Evolutionary conservation across 345 rosid genomes (phyloP), one percentile per base, ranked within the genome.

Genomic region (Gynandropsis gynandra): DNA sequence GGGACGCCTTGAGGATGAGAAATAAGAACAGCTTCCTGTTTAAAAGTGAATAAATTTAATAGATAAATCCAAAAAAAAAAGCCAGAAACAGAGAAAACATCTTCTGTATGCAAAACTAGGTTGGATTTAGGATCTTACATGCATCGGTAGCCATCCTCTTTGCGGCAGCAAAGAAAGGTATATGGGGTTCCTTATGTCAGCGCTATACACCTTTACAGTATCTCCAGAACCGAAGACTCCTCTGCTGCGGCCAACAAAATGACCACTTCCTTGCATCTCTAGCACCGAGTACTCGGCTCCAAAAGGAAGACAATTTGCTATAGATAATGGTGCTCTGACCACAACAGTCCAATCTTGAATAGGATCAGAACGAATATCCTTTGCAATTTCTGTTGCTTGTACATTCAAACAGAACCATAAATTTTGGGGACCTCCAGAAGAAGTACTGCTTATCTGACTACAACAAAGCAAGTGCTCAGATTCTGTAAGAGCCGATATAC

Each of bases 271-370:
- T 74, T 70, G 88, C 83, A 51, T 74, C 74, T 87, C 88, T 55
- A 80, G 76, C 32, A 92, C 71, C 56, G 95, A 76, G 62, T 77
- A 92, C 66, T 85, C 95, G 62, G 89, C 84, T 29, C 63, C 70
- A 74, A 87, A 78, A 40, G 96, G 98, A 73, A 92, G 98, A 70
- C 72, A 80, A 61, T 75, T 84, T 69, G 81, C 60, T 59, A 92
- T 65, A 44, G 82, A 82, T 44, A 92, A 68, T 16, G 98, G 98
- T 35, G 98, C 66, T 66, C 85, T 92, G 54, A 92, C 64, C 60
- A 76, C 82, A 65, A 92, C 72, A 64, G 54, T 73, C 98, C 98
- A 92, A 68, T 92, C 98, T 65, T 84, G 78, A 67, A 87, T 87
- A 29, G 95, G 86, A 67, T 87, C 73, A 1, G 76, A 79, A 52